Percentiles rank a stretch among this genome's conserved stretches.
Conservation (phyloP, 495 filamentous ascomycete genomes). For the Talaromyces adpressus region DNA sequence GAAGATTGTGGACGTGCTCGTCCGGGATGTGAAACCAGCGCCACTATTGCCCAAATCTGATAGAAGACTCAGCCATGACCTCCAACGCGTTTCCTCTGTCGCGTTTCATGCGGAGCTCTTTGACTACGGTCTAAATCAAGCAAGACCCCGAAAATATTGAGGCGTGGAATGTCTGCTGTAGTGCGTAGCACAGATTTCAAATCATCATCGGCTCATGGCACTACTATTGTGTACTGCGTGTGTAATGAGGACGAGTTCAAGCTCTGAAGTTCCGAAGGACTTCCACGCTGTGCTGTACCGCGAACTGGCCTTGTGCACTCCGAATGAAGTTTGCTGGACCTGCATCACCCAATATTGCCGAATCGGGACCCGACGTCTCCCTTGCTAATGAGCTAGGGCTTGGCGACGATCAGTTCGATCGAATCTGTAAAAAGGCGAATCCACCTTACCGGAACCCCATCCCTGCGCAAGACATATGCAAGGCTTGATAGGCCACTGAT, state of each 20-base stretch:
- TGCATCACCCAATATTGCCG: conserved; percentile 7
- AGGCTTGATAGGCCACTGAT: conserved; percentile 37
- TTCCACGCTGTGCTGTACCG: neutral
- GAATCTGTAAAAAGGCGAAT: conserved; percentile 8
- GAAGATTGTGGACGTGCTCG: neutral
- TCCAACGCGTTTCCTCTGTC: neutral
- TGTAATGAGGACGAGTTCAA: neutral
- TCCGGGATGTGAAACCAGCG: neutral
- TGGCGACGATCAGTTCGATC: conserved; percentile 12
- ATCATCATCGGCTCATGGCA: conserved; percentile 3
- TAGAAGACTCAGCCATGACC: neutral
- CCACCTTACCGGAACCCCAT: conserved; percentile 38
- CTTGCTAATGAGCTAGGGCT: conserved; percentile 26
- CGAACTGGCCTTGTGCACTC: conserved; percentile 1
- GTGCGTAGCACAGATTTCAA: neutral
- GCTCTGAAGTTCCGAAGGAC: neutral
- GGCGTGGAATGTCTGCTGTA: neutral
- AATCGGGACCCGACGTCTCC: conserved; percentile 16
- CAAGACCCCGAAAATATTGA: neutral
- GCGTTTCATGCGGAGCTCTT: neutral
- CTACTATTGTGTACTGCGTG: neutral
- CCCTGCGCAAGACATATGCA: conserved; percentile 39
- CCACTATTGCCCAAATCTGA: neutral
- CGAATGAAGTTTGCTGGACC: conserved; percentile 4
- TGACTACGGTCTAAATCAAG: neutral